A percentile compares a stretch with the other conserved stretches of the same genome.
Evolutionary conservation across 495 filamentous ascomycete species (phyloP).

Genomic region (Endocarpon pusillum): DNA sequence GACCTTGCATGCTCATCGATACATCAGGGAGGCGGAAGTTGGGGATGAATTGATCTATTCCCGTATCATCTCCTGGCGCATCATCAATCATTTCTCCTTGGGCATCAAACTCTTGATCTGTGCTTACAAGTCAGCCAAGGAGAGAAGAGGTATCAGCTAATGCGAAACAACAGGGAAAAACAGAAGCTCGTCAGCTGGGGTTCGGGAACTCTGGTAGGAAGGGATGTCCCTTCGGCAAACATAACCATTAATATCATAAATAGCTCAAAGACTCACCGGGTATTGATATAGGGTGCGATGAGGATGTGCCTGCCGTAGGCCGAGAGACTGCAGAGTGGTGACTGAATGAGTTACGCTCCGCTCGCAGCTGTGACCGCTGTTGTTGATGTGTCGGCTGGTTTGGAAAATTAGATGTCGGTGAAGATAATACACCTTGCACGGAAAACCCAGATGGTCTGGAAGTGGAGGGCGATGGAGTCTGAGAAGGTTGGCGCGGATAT

Average conservation of each 20-base stretch:
- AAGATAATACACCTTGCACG: slow-evolving; percentile 51
- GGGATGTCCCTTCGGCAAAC: no score
- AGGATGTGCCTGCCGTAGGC: no score
- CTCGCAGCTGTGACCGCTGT: slow-evolving; percentile 29
- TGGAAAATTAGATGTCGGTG: slow-evolving; percentile 46
- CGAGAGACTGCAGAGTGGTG: no score
- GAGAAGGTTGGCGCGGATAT: slow-evolving; percentile 69
- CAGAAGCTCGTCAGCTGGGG: slow-evolving; percentile 56
- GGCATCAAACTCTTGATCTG: slow-evolving; percentile 99
- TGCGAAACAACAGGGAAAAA: slow-evolving; percentile 32
- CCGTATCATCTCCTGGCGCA: slow-evolving; percentile 46
- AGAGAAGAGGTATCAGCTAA: no score
- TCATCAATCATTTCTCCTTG: slow-evolving; percentile 91
- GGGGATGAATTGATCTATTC: slow-evolving; percentile 48
- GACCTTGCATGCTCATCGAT: slow-evolving; percentile 16
- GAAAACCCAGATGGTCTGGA: slow-evolving; percentile 53
- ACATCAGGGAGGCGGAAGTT: slow-evolving; percentile 32
- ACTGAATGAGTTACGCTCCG: slow-evolving; percentile 25
- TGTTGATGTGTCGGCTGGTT: slow-evolving; percentile 28
- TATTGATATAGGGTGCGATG: slow-evolving; percentile 27
- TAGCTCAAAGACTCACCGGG: slow-evolving; percentile 15
- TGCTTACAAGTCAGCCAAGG: slow-evolving; percentile 65
- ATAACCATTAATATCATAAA: no score
- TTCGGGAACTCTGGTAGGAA: no score
- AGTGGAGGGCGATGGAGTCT: slow-evolving; percentile 57